phyloP scores from a whole-genome alignment of 352 stramenopile genomes.

The Phytophthora pistaciae region DNA sequence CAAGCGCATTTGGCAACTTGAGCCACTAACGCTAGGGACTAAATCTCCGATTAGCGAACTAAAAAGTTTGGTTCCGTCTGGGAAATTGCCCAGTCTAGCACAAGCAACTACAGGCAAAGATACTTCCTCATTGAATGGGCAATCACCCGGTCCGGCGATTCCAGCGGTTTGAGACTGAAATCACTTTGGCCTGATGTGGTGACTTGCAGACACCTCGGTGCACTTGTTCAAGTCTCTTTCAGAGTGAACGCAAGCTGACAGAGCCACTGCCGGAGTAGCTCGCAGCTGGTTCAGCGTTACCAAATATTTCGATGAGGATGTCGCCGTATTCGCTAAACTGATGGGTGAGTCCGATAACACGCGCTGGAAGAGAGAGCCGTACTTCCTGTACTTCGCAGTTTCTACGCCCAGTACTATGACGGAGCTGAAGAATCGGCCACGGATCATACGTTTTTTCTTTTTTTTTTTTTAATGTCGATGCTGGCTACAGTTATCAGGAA shows the following conservation, averaged over 20 bases:
- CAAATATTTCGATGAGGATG: slow-evolving; percentile 10
- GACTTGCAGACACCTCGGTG: background rate
- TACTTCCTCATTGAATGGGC: background rate
- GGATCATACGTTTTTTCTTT: slow-evolving; percentile 1
- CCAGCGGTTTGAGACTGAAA: background rate
- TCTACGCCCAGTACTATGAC: slow-evolving; percentile 7
- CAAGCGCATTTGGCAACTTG: slow-evolving; percentile 9
- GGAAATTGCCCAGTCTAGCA: background rate
- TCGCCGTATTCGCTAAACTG: background rate
- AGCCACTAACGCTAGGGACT: background rate
- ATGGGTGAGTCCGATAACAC: background rate
- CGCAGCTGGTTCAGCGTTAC: slow-evolving; percentile 11
- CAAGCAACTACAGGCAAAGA: background rate
- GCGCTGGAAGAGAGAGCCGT: background rate
- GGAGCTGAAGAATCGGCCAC: background rate
- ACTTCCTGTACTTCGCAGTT: slow-evolving; percentile 1
- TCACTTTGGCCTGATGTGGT: background rate
- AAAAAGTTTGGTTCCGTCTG: background rate
- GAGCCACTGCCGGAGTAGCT: background rate
- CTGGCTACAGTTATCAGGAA: slow-evolving; percentile 10
- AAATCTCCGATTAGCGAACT: background rate
- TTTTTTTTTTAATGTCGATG: no score
- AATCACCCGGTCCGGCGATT: background rate
- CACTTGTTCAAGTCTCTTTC: slow-evolving; percentile 15
- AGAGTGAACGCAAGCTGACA: slow-evolving; percentile 3